Base-by-base conservation (phyloP, 179 eudicot genomes). In the Silene noctiflora region DNA sequence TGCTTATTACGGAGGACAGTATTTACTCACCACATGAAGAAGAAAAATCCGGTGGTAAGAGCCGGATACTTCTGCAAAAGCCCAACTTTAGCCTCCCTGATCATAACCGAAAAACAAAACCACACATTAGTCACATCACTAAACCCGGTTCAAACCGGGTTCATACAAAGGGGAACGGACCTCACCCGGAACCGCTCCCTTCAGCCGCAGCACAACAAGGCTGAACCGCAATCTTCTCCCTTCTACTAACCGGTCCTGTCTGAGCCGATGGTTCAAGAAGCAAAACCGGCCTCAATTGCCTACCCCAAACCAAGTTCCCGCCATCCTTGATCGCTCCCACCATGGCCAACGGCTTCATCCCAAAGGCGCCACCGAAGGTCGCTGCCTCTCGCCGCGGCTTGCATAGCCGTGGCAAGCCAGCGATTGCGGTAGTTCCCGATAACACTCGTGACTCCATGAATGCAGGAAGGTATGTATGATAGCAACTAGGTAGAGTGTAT, bases 131-230 rank as follows among this genome's bases (percentile, higher is more conserved):
- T 42, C 56, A 13, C 33, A 58, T n/a, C 22, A 42, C 8, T 14
- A 72, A 79, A 64, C 70, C 75, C 71, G 71, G 64, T 62, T 19
- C 72, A 48, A 62, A 24, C 78, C 84, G 78, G 81, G 60, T 59
- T 66, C 72, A 16, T 27, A 77, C 33, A n/a, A 64, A 75, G 81
- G 61, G 73, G 74, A 88, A 89, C 93, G 93, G 88, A 89, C 92
- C 96, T 91, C 94, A 95, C 98, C 98, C 97, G 85, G 96, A 88
- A 82, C 88, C 96, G 81, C 88, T 73, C 5, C 85, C 84, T n/a
- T 78, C 88, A 16, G 97, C 89, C 0, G 97, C 88, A 19, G 96
- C 94, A 35, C 60, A 78, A 79, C 89, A 84, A 4, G 98, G 97
- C 74, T 82, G 84, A 69, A 92, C 77, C 48, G 82, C 77, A 17